phyloP scores from a whole-genome alignment of 441 rosid species.

The Populus hybrid region DNA sequence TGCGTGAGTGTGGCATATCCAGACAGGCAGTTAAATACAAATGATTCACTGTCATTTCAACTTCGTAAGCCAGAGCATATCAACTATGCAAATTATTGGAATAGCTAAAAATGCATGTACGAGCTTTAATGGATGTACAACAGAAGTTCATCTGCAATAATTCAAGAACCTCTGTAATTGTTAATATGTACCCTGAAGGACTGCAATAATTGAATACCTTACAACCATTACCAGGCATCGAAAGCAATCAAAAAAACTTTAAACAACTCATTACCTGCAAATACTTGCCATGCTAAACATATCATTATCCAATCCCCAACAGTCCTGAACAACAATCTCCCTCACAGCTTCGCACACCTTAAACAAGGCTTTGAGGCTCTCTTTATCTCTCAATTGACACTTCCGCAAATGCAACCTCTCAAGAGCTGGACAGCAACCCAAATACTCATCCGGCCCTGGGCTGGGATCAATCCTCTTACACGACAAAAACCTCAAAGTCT shows the following conservation, averaged over 20 bases:
- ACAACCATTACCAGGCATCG: constrained; percentile 11
- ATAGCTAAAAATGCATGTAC: background rate
- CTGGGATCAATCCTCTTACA: constrained; percentile 58
- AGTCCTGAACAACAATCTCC: constrained; percentile 57
- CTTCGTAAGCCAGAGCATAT: background rate
- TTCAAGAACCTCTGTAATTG: background rate
- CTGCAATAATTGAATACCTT: constrained; percentile 1
- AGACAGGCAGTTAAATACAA: background rate
- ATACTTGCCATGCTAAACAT: constrained; percentile 49
- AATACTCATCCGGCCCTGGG: constrained; percentile 57
- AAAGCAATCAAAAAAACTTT: background rate
- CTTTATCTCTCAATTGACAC: constrained; percentile 63
- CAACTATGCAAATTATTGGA: background rate
- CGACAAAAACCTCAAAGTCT: constrained; percentile 59
- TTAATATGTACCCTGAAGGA: background rate
- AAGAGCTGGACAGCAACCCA: constrained; percentile 64
- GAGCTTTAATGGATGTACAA: background rate
- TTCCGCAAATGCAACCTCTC: constrained; percentile 61
- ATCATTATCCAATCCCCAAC: constrained; percentile 78
- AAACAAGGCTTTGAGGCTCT: constrained; percentile 55
- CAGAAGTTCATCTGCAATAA: constrained; percentile 4
- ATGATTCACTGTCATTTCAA: background rate
- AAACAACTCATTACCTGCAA: constrained; percentile 51
- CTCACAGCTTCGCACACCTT: constrained; percentile 53
- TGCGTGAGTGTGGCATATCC: background rate